These are phyloP conservation scores for Ambrosiella beaveri DNA, from an alignment of 2,329 filamentous ascomycete species.

Conservation along the genomic window DNA sequence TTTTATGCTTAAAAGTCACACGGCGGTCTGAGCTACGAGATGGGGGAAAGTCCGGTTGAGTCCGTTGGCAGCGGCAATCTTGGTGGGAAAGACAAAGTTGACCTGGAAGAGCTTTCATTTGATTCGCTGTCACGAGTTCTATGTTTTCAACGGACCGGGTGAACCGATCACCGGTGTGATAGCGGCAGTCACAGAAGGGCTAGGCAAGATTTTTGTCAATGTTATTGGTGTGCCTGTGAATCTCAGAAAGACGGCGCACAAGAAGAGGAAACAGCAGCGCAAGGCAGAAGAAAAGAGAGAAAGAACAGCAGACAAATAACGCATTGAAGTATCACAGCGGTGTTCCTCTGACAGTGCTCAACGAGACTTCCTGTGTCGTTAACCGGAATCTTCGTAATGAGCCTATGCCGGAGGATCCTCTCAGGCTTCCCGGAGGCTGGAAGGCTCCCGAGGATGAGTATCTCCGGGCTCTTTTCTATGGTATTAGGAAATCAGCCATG, in stretches of 20 bases:
- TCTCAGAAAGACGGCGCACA: constrained; percentile 39
- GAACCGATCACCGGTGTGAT: constrained; percentile 51
- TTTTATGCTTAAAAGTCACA: constrained; percentile 42
- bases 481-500: constrained; percentile 31
- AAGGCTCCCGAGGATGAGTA: constrained; percentile 23
- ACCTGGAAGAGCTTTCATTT: constrained; percentile 47
- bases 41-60: constrained; percentile 42
- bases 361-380: constrained; percentile 8
- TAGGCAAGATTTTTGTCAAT: constrained; percentile 8
- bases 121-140: constrained; percentile 53
- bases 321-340: neutral
- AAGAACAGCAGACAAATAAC: neutral
- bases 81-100: constrained; percentile 43
- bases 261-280: constrained; percentile 20
- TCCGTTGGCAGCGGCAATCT: constrained; percentile 45
- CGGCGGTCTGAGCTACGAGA: constrained; percentile 50
- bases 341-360: neutral
- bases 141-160: constrained; percentile 59
- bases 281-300: neutral
- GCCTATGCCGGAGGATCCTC: constrained; percentile 6
- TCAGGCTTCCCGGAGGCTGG: constrained; percentile 10
- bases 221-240: constrained; percentile 38
- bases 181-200: constrained; percentile 4
- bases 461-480: constrained; percentile 32
- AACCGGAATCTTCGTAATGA: constrained; percentile 14